Percentiles rank a stretch among this genome's conserved stretches.
Evolutionary conservation across 2,329 filamentous ascomycete species (phyloP).

Genomic region (Cladosporium sp.): DNA sequence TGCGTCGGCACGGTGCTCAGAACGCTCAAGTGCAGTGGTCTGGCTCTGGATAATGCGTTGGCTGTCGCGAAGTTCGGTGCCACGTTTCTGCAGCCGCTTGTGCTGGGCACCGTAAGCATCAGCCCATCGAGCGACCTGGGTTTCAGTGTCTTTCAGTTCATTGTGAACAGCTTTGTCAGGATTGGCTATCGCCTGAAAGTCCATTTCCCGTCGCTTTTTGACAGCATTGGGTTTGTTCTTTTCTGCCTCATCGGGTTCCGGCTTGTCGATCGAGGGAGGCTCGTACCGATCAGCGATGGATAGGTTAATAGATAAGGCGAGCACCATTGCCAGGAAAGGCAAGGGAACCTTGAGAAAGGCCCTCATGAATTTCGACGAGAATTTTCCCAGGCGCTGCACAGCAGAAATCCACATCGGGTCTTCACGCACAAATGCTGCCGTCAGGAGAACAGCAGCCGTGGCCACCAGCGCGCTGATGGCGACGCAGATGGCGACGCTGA

Average conservation of each 20-base stretch:
- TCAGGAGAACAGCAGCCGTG: background rate
- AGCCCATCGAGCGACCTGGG: background rate
- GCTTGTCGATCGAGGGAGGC: background rate
- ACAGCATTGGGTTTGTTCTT: background rate
- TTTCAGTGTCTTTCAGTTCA: background rate
- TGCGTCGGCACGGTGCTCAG: background rate
- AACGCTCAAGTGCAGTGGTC: background rate
- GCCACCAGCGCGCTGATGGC: background rate
- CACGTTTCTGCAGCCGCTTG: background rate
- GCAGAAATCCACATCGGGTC: background rate
- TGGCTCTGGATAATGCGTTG: conserved; percentile 5
- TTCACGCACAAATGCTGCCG: background rate
- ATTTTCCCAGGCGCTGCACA: background rate
- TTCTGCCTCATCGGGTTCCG: background rate
- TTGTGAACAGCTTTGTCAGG: background rate
- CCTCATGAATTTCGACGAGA: background rate
- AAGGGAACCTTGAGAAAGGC: background rate
- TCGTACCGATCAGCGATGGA: background rate
- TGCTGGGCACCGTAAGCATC: background rate
- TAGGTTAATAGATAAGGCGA: background rate
- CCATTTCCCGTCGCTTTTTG: background rate
- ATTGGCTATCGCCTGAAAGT: background rate
- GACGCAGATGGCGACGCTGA: too few species aligned
- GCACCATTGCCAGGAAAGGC: background rate
- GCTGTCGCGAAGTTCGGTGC: background rate